Conservation (phyloP, 805 yeast genomes). For the Isabelozyma pseudorhagii region DNA sequence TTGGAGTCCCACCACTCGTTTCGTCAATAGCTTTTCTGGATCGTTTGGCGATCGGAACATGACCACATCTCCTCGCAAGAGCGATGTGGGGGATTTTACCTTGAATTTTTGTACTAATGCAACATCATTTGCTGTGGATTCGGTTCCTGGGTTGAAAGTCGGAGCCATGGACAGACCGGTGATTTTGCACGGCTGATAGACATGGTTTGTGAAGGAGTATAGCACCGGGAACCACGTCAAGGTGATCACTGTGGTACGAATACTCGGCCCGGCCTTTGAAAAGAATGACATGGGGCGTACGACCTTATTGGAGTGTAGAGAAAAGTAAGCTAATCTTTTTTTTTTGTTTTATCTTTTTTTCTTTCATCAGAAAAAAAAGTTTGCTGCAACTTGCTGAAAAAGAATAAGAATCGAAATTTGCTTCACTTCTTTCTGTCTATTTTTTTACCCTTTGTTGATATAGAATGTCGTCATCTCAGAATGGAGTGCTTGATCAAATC, state of each 20-base stretch:
- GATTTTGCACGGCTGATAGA: conserved; percentile 68
- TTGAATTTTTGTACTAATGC: conserved; percentile 69
- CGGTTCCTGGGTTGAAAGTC: conserved; percentile 68
- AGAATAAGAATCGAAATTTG: not conserved
- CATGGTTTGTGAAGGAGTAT: conserved; percentile 65
- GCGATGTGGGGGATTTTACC: conserved; percentile 42
- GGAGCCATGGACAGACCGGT: conserved; percentile 89
- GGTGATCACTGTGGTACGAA: conserved; percentile 19
- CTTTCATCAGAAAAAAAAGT: not conserved
- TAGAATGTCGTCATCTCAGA: conserved; percentile 6
- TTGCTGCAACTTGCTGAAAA: not conserved
- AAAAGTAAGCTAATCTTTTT: not conserved
- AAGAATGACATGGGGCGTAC: conserved; percentile 5
- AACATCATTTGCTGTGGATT: conserved; percentile 48
- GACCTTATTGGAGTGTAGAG: not conserved
- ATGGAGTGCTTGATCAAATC: conserved; percentile 57
- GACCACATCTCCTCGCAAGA: conserved; percentile 67
- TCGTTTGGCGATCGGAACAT: conserved; percentile 78
- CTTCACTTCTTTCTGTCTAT: not conserved
- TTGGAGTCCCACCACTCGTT: conserved; percentile 71
- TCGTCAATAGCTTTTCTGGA: conserved; percentile 72
- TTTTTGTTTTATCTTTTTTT: not conserved
- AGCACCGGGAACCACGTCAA: conserved; percentile 77
- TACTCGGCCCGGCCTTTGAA: conserved; percentile 3
- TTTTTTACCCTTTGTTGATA: not conserved